Evolutionary conservation across 768 basidiomycete species (phyloP), one percentile per base, ranked within the genome.

Genomic region (Naganishia kalamii): DNA sequence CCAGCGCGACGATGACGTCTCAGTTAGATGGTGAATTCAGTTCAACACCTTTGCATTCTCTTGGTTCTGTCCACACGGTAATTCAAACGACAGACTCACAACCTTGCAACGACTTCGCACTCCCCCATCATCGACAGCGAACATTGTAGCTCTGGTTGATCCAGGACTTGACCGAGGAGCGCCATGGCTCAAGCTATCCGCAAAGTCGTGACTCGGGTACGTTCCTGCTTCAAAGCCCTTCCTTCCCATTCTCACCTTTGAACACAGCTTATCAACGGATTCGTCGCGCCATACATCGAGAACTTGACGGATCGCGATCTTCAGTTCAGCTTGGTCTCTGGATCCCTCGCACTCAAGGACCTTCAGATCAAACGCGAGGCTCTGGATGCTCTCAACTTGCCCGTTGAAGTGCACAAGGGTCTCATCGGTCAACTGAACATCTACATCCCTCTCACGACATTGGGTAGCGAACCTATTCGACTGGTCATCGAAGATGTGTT

Each of bases 351-450:
- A 7, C 81, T 96, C 60, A 83, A 85, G 30, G 88, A 89, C 71
- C 79, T 99, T 52, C 87, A 87, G 60, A 83, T 99, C 70, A 98
- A 94, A 81, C 92, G 87, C 79, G 88, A 89, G 47, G 92, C 89
- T 0, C 81, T 99, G 52, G 96, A 98, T 79, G 92, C 94, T 77
- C 96, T 98, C 77, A 84, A 91, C 64, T 82, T 99, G 23, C 96
- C 96, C 0, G 86, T 99, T 0, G 93, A 98, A 81, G 92, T 99
- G 12, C 80, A 89, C 12, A 91, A 97, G 82, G 96, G 92, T 88
- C 30, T 47, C n/a, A 47, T 49, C 35, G 60, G 47, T 29, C 60
- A 47, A 13, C 30, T 35, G 10, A 6, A 47, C 46, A 61, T 61
- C 17, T 61, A 49, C 19, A 48, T 47, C 23, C 48, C 48, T 11